Base-by-base conservation (phyloP, 139 green algal species). In the Closterium sp. region DNA sequence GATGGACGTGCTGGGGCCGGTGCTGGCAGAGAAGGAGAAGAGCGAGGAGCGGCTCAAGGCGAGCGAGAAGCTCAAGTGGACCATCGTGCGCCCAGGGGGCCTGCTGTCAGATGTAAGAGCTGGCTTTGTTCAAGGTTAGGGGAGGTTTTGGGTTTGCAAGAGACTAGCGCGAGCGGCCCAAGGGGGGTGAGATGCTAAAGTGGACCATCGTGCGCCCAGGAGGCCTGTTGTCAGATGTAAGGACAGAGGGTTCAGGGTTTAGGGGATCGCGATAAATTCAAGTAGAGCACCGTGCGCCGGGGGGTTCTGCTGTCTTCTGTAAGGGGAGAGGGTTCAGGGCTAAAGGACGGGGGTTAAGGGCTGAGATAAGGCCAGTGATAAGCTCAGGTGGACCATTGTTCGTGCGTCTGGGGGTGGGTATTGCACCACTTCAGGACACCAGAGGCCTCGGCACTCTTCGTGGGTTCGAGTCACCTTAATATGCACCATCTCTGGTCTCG, bases 11-110 rank as follows among this genome's bases (percentile, higher is more conserved):
- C 94, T 99, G 23, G 95, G 98, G 95, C 96, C 96, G 1, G 96
- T 99, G 91, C 95, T 99, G 81, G 19, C 98, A 34, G 97, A 99
- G 95, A 99, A 99, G 95, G 95, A 97, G 87, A 99, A 99, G 94
- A 98, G 98, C 2, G 98, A 99, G 95, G 93, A 96, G n/a, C 83
- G 35, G 30, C 96, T 99, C 28, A 97, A 97, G 96, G 96, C 96
- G 84, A 43, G 91, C 87, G 95, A 96, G 87, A 69, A 69, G 43
- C 97, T 99, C 94, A 84, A 95, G 0, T 99, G 94, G 89, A 94
- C 96, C 21, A 99, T 99, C 91, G 95, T 99, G 32, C 95, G 98
- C 21, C 98, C 98, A 0, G 98, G 98, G n/a, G 98, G 98, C 69
- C 95, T 99, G 1, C 97, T 97, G 86, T 97, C 92, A 2, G 98